phyloP scores from a whole-genome alignment of 176 grass and related monocot genomes.

The Triticum turgidum region DNA sequence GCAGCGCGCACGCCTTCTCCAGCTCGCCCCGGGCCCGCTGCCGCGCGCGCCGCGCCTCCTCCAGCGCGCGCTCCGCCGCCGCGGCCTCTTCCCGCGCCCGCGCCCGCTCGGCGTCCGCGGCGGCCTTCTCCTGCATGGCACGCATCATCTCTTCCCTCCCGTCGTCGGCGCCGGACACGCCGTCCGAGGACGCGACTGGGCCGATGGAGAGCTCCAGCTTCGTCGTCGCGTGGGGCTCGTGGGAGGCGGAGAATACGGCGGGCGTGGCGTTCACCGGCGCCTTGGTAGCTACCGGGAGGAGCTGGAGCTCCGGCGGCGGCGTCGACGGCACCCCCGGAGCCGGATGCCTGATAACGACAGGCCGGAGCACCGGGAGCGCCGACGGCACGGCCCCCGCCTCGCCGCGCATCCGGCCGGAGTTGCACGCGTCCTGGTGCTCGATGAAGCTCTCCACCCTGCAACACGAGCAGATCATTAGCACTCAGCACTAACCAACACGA shows the following conservation, averaged over 20 bases:
- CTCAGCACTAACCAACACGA: not conserved
- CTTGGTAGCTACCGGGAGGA: conserved; percentile 48
- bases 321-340: not conserved
- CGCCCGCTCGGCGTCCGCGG: conserved; percentile 52
- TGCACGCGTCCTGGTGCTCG: conserved; percentile 96
- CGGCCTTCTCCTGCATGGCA: conserved; percentile 58
- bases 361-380: conserved; percentile 32
- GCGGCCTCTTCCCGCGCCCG: conserved; percentile 54
- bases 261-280: not conserved
- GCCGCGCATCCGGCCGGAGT: conserved; percentile 52
- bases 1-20: conserved; percentile 58
- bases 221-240: conserved; percentile 39
- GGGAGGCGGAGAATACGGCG: not conserved
- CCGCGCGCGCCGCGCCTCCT: conserved; percentile 64
- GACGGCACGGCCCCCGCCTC: conserved; percentile 28
- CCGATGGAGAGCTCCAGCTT: conserved; percentile 70
- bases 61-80: conserved; percentile 64
- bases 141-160: conserved; percentile 24
- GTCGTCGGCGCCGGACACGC: not conserved
- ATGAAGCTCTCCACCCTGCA: conserved; percentile 97
- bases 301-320: conserved; percentile 61
- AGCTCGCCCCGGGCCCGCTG: conserved; percentile 70
- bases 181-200: not conserved
- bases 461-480: not conserved
- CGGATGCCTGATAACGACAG: not conserved